Percentiles rank a stretch among this genome's conserved stretches.
phyloP scores from a whole-genome alignment of 2,329 filamentous ascomycete genomes.

The Ceratocystis huliohia region DNA sequence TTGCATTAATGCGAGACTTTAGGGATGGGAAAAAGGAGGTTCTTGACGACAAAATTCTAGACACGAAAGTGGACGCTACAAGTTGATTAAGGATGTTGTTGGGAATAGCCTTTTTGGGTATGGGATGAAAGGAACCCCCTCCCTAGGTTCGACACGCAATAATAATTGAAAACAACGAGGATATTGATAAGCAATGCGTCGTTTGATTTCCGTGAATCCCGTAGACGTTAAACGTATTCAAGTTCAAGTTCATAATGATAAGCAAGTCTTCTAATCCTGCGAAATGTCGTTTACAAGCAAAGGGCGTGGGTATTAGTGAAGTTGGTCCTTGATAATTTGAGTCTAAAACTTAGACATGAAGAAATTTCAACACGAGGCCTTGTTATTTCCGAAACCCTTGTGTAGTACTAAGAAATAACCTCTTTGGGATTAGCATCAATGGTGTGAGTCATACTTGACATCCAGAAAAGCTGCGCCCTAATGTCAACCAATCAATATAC shows the following conservation, averaged over 20 bases:
- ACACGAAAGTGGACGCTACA: constrained; percentile 21
- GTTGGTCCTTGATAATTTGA: neutral
- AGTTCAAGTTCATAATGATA: too few species aligned
- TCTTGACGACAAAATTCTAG: constrained; percentile 32
- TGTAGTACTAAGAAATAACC: neutral
- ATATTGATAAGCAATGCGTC: too few species aligned
- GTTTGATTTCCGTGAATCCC: too few species aligned
- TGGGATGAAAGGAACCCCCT: neutral
- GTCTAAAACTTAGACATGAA: neutral
- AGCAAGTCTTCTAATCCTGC: neutral
- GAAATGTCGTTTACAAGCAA: neutral
- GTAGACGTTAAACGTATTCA: too few species aligned
- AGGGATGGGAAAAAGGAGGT: constrained; percentile 35
- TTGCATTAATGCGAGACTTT: constrained; percentile 36
- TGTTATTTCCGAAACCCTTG: neutral
- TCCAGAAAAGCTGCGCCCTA: constrained; percentile 5
- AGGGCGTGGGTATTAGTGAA: neutral
- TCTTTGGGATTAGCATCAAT: neutral
- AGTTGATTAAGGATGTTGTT: neutral
- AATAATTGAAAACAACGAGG: neutral
- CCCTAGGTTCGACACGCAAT: neutral
- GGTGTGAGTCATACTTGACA: constrained; percentile 13
- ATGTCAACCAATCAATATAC: neutral
- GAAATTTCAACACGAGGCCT: neutral
- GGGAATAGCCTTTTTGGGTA: neutral